phyloP scores from a whole-genome alignment of 306 rosid genomes.

The Cicer judaicum region DNA sequence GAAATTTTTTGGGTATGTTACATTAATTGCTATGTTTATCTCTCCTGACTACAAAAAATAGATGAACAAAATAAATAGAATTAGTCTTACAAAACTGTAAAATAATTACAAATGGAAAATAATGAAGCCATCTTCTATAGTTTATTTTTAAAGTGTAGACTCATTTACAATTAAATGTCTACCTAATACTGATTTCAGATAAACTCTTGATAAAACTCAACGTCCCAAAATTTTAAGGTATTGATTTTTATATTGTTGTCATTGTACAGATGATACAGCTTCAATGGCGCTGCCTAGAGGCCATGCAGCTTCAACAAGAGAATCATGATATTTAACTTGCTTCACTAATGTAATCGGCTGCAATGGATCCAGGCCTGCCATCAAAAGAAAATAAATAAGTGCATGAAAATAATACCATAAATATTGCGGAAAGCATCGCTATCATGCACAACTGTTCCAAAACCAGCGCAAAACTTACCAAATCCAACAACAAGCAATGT shows the following conservation, averaged over 20 bases:
- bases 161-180: conserved; percentile 15
- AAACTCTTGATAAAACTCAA: neutral
- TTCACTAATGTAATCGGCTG: conserved; percentile 89
- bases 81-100: conserved; percentile 26
- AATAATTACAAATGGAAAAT: conserved; percentile 45
- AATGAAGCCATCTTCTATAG: conserved; percentile 42
- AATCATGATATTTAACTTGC: conserved; percentile 66
- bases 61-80: conserved; percentile 40
- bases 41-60: conserved; percentile 27
- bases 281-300: conserved; percentile 98
- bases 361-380: conserved; percentile 78
- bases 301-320: conserved; percentile 97
- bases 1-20: neutral
- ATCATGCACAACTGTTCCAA: conserved; percentile 1
- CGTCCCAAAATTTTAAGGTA: conserved; percentile 19
- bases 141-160: conserved; percentile 32
- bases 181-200: conserved; percentile 29
- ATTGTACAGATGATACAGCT: conserved; percentile 78
- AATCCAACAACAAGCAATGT: conserved; percentile 81
- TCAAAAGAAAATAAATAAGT: conserved; percentile 26
- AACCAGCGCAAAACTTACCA: conserved; percentile 53
- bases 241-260: conserved; percentile 50
- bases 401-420: neutral
- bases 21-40: conserved; percentile 35
- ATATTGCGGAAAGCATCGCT: conserved; percentile 15